Evolutionary conservation across 164 flowering plant species (phyloP).

Genomic region (Dillenia suffruticosa): DNA sequence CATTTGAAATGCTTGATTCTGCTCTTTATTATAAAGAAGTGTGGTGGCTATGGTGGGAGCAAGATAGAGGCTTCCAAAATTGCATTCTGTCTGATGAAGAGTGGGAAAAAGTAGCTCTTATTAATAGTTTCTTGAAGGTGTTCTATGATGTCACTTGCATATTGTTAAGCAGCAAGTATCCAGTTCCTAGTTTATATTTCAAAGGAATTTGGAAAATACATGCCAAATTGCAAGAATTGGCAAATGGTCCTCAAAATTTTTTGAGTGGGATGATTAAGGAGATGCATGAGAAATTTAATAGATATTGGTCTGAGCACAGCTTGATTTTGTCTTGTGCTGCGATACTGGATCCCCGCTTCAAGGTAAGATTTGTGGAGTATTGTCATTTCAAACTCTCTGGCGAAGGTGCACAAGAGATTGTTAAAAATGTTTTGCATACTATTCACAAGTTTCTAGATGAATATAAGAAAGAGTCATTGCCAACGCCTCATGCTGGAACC

Average conservation of each 20-base stretch:
- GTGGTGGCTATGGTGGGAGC: background rate
- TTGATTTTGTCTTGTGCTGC: slow-evolving; percentile 13
- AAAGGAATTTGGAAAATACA: slow-evolving; percentile 9
- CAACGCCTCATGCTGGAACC: too few species aligned
- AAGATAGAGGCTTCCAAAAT: background rate
- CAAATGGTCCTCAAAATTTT: slow-evolving; percentile 5
- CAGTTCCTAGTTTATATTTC: slow-evolving; percentile 6
- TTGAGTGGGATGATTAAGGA: slow-evolving; percentile 5
- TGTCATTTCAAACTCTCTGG: slow-evolving; percentile 6
- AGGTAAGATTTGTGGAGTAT: slow-evolving; percentile 11
- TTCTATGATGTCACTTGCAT: slow-evolving; percentile 10
- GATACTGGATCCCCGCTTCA: slow-evolving; percentile 12
- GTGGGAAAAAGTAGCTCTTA: slow-evolving; percentile 3
- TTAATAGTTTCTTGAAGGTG: slow-evolving; percentile 4
- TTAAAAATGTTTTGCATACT: slow-evolving; percentile 3
- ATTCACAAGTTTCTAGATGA: background rate
- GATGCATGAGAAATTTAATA: slow-evolving; percentile 5
- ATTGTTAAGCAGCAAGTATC: background rate
- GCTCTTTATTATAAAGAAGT: slow-evolving; percentile 3
- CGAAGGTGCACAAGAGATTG: background rate
- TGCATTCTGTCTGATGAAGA: slow-evolving; percentile 4
- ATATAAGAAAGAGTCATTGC: background rate
- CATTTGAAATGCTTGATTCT: slow-evolving; percentile 7
- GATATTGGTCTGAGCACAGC: slow-evolving; percentile 6
- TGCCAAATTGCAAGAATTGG: slow-evolving; percentile 4